These are phyloP conservation scores for Triticum urartu DNA, from an alignment of 176 grass and related monocot species.

Conservation along the genomic window DNA sequence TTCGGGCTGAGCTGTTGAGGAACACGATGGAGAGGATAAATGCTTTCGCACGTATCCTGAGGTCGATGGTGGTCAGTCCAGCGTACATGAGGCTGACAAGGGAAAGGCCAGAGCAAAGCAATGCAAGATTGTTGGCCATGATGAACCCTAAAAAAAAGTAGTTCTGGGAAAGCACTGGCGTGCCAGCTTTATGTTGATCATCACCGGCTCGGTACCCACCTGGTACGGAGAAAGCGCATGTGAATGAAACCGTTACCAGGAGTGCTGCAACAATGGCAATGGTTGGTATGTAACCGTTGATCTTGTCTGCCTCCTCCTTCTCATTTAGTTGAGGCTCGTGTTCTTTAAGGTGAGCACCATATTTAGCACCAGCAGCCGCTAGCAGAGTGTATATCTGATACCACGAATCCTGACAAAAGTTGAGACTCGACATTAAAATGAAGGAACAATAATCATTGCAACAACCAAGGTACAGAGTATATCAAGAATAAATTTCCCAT, in stretches of 20 bases:
- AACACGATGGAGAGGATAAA: constrained; percentile 10
- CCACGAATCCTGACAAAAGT: background rate
- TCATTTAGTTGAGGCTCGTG: background rate
- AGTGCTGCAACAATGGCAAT: constrained; percentile 26
- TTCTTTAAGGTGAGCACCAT: background rate
- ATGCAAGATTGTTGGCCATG: background rate
- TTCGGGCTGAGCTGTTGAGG: constrained; percentile 1
- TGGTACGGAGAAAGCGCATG: background rate
- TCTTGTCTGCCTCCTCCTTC: constrained; percentile 21
- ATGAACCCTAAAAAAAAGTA: background rate
- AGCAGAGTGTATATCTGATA: background rate
- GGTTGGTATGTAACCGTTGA: constrained; percentile 19
- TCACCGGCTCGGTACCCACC: background rate
- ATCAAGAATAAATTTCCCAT: no score
- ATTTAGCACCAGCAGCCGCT: constrained; percentile 1
- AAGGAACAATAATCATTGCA: background rate
- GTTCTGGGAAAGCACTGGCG: background rate
- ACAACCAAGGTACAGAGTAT: no score
- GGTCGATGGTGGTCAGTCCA: constrained; percentile 30
- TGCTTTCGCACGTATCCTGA: constrained; percentile 8
- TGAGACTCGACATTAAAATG: background rate
- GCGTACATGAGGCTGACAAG: constrained; percentile 39
- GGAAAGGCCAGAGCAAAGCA: background rate
- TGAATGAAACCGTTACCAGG: constrained; percentile 28
- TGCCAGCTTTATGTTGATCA: background rate